Evolutionary conservation across 2,329 filamentous ascomycete genomes (phyloP), one percentile per base, ranked within the genome.

Genomic region (Nemania sp.): DNA sequence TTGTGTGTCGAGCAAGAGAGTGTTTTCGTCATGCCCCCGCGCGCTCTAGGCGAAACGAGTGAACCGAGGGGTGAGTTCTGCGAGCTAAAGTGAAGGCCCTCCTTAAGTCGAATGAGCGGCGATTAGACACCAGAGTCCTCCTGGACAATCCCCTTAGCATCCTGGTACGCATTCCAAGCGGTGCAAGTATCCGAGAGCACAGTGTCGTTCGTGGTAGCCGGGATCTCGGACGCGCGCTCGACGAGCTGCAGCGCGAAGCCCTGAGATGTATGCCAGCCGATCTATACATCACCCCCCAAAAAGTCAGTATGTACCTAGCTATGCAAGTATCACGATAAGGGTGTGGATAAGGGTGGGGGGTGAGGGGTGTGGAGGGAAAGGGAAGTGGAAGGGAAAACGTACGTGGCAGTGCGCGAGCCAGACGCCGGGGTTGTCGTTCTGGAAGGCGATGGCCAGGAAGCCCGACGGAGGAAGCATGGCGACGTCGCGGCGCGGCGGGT

Each of bases 241-340:
- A 83, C 61, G 61, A 83, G 79, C 66, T 84, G 80, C 39, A 82
- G 67, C 2, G 75, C 78, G 14, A 83, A 73, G 37, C 78, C 80
- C 58, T 76, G 73, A 31, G 66, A 68, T 15, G 78, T 73, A 63
- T 83, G 80, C 78, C 74, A 79, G 31, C 74, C 74, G 56, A 79
- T 78, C 64, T 77, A 68, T 33, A 40, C 12, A 23, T 34, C 42
- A n/a, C n/a, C n/a, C n/a, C n/a, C n/a, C n/a, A n/a, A n/a, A n/a
- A n/a, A n/a, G n/a, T n/a, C n/a, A n/a, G n/a, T n/a, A n/a, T n/a
- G n/a, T n/a, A n/a, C n/a, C n/a, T n/a, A n/a, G n/a, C n/a, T n/a
- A n/a, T n/a, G n/a, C n/a, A n/a, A n/a, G n/a, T n/a, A n/a, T n/a
- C n/a, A n/a, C n/a, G n/a, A n/a, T n/a, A n/a, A n/a, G n/a, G n/a